These are phyloP conservation scores for Dothideomycetidae sp. DNA, from an alignment of 2,329 filamentous ascomycete genomes.

Conservation along the genomic window DNA sequence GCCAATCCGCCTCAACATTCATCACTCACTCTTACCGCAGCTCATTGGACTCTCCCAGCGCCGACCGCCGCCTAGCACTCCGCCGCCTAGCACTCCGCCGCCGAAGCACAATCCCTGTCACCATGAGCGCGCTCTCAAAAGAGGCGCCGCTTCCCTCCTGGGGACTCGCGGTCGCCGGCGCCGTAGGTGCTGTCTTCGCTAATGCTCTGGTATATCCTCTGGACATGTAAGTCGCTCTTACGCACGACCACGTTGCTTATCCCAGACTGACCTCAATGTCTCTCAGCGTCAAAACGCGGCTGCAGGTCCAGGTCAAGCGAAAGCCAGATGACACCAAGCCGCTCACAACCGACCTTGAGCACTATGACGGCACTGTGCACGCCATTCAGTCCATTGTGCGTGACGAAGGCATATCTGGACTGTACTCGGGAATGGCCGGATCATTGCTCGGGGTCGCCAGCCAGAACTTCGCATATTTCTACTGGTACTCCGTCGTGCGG, in stretches of 20 bases:
- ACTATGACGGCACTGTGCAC: constrained; percentile 80
- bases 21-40: no score
- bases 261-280: constrained; percentile 7
- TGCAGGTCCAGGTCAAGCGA: constrained; percentile 81
- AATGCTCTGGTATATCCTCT: constrained; percentile 93
- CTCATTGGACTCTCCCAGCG: no score
- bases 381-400: constrained; percentile 72
- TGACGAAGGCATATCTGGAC: constrained; percentile 63
- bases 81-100: no score
- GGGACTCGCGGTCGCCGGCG: constrained; percentile 84
- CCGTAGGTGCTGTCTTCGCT: constrained; percentile 81
- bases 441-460: constrained; percentile 84
- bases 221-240: constrained; percentile 59
- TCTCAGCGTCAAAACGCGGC: constrained; percentile 79
- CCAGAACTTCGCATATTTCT: constrained; percentile 98
- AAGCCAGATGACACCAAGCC: constrained; percentile 30
- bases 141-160: constrained; percentile 65
- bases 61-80: no score
- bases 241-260: neutral
- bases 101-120: no score
- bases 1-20: no score
- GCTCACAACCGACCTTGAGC: constrained; percentile 41
- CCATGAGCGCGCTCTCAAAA: constrained; percentile 47
- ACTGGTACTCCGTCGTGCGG: constrained; percentile 90
- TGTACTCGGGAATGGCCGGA: constrained; percentile 81